These are phyloP conservation scores for Cornus kousa DNA, from an alignment of 148 eudicot species.

Conservation along the genomic window DNA sequence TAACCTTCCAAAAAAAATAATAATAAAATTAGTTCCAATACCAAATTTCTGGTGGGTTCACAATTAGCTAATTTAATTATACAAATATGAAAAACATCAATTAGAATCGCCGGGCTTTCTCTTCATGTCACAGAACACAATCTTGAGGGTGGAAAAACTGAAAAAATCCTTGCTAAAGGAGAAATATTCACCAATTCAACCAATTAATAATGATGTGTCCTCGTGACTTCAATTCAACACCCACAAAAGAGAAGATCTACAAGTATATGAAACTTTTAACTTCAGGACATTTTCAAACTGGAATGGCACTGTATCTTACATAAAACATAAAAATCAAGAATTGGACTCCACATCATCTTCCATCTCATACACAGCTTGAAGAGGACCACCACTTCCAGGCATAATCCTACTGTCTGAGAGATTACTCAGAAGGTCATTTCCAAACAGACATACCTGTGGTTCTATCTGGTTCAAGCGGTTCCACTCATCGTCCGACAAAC, in stretches of 20 bases:
- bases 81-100: neutral
- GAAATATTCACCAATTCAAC: conserved; percentile 8
- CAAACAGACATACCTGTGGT: conserved; percentile 33
- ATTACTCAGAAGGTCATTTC: conserved; percentile 14
- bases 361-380: conserved; percentile 31
- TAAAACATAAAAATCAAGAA: conserved; percentile 12
- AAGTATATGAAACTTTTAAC: neutral
- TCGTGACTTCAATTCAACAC: conserved; percentile 8
- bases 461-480: conserved; percentile 30
- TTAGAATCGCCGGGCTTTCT: no score
- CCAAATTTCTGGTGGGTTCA: no score
- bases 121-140: neutral
- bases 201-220: conserved; percentile 7
- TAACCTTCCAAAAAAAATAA: no score
- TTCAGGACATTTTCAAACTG: neutral
- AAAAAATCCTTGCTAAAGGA: neutral
- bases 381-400: conserved; percentile 30
- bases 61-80: no score
- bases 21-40: no score
- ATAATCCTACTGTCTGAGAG: conserved; percentile 16
- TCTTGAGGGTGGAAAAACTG: neutral
- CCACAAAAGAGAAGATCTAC: conserved; percentile 4
- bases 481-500: conserved; percentile 21
- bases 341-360: conserved; percentile 30
- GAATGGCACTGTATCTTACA: neutral